Evolutionary conservation across 768 basidiomycete genomes (phyloP).

Genomic region (Phlebiopsis flavidoalba): DNA sequence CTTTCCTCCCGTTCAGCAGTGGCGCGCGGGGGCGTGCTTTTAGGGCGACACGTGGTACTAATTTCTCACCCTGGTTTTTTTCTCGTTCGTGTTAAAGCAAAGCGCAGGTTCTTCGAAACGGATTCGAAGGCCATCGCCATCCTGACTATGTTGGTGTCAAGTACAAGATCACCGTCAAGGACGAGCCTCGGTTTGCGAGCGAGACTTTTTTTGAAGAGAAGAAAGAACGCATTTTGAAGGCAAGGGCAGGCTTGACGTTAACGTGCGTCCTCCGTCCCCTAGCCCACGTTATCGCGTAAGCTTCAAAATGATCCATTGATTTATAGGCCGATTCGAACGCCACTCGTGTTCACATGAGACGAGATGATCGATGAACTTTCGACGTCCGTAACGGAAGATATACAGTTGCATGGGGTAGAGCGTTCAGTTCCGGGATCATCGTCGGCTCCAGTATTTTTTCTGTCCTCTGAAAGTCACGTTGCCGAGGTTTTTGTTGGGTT

Average conservation of each 20-base stretch:
- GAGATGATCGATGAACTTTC: not conserved
- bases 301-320: not conserved
- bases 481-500: too few species aligned
- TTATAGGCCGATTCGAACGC: constrained; percentile 15
- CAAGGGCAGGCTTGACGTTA: constrained; percentile 16
- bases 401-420: constrained; percentile 32
- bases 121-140: constrained; percentile 45
- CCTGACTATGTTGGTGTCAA: constrained; percentile 41
- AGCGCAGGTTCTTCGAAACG: constrained; percentile 37
- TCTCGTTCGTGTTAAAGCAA: constrained; percentile 12
- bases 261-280: constrained; percentile 16
- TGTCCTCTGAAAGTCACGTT: too few species aligned
- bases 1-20: constrained; percentile 47
- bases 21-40: constrained; percentile 42
- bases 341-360: constrained; percentile 16
- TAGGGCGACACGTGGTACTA: constrained; percentile 25
- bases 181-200: constrained; percentile 30
- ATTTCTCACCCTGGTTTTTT: not conserved
- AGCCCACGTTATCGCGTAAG: not conserved
- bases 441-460: too few species aligned
- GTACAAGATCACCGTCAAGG: constrained; percentile 37
- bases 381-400: constrained; percentile 15
- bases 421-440: too few species aligned
- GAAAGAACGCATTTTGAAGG: constrained; percentile 24
- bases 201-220: constrained; percentile 46